Evolutionary conservation across 495 filamentous ascomycete genomes (phyloP).

Genomic region (Hypoxylon subgilvum): DNA sequence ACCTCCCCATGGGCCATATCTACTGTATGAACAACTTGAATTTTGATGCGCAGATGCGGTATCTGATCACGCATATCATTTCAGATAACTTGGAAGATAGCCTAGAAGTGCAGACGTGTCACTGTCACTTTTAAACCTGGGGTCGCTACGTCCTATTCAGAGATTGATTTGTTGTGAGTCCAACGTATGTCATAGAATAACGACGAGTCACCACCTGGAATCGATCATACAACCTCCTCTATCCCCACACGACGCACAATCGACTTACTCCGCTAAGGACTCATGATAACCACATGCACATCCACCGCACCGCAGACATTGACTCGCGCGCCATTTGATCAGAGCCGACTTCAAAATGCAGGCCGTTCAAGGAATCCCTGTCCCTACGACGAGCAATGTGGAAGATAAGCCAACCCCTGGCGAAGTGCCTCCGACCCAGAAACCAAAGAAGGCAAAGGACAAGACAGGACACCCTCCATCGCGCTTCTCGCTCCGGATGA

Average conservation of each 20-base stretch:
- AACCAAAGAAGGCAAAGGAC: slow-evolving; percentile 46
- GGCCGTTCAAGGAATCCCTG: slow-evolving; percentile 47
- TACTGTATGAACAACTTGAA: too few relatives aligned
- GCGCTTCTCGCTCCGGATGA: slow-evolving; percentile 71
- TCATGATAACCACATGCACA: neutral
- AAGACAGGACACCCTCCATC: slow-evolving; percentile 50
- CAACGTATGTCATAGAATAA: too few relatives aligned
- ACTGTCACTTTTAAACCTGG: too few relatives aligned
- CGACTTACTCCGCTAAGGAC: neutral
- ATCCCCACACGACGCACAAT: neutral
- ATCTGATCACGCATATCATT: neutral
- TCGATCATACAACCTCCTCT: too few relatives aligned
- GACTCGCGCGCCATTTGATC: neutral
- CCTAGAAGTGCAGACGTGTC: neutral
- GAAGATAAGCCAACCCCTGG: slow-evolving; percentile 13
- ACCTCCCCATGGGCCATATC: too few relatives aligned
- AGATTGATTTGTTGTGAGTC: too few relatives aligned
- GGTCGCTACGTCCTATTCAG: too few relatives aligned
- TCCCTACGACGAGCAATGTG: slow-evolving; percentile 27
- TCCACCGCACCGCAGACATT: neutral
- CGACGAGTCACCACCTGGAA: too few relatives aligned
- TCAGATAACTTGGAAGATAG: slow-evolving; percentile 7
- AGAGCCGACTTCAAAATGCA: slow-evolving; percentile 13
- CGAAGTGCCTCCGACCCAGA: slow-evolving; percentile 24
- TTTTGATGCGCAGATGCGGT: neutral